Percentiles rank a stretch among this genome's conserved stretches.
Conservation (phyloP, 129 eudicot species). For the Lactuca sativa region DNA sequence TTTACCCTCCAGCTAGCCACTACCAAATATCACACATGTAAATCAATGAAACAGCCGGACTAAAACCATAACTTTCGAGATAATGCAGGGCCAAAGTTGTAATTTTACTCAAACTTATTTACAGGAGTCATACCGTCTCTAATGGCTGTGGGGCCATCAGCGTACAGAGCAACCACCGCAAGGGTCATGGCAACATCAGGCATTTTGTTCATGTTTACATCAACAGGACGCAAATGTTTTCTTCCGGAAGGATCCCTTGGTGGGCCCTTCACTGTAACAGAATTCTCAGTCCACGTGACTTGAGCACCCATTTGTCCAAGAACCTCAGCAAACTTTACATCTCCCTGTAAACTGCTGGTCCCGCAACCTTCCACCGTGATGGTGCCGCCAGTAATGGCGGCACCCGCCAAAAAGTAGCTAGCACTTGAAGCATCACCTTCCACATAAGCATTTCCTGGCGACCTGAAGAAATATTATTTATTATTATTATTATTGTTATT, state of each 20-base stretch:
- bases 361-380: conserved; percentile 98
- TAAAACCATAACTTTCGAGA: too few relatives aligned
- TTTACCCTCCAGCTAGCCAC: conserved; percentile 99
- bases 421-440: conserved; percentile 99
- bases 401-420: conserved; percentile 97
- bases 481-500: too few relatives aligned
- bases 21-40: conserved; percentile 27
- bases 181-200: conserved; percentile 99
- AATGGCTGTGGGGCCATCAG: conserved; percentile 92
- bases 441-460: conserved; percentile 93
- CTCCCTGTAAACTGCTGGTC: conserved; percentile 98
- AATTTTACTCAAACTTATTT: neutral
- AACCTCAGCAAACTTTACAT: conserved; percentile 95
- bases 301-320: conserved; percentile 97
- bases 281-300: conserved; percentile 94
- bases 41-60: too few relatives aligned
- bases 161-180: conserved; percentile 93
- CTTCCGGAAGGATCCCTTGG: conserved; percentile 66
- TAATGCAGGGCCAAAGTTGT: neutral
- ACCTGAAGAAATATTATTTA: conserved; percentile 41
- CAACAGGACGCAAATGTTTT: conserved; percentile 74
- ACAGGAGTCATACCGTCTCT: conserved; percentile 66
- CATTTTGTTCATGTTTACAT: conserved; percentile 99
- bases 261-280: conserved; percentile 90
- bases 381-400: conserved; percentile 96